These are phyloP conservation scores for Piromyces finnis DNA, from an alignment of 192 early-diverging fungal genomes.

Conservation along the genomic window DNA sequence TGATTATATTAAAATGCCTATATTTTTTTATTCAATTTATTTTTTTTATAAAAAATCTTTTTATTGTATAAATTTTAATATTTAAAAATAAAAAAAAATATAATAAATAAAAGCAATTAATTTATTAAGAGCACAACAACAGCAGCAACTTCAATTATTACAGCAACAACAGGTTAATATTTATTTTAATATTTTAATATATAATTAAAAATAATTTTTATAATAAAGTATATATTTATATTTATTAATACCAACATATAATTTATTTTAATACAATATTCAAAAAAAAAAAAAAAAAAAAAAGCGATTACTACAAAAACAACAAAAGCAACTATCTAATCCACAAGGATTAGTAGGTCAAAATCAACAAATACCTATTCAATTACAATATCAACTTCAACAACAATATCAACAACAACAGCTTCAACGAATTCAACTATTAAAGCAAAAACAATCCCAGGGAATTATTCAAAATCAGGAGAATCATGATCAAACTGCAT, in stretches of 20 bases:
- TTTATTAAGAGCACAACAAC: background rate
- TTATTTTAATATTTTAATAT: no score
- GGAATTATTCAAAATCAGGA: background rate
- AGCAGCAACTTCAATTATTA: background rate
- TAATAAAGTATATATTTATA: no score
- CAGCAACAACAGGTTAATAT: background rate
- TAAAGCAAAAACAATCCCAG: background rate
- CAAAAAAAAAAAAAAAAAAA: no score
- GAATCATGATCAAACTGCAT: background rate
- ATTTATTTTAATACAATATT: no score
- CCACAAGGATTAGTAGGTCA: background rate
- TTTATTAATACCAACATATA: no score
- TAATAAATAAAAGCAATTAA: background rate
- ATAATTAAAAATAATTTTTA: no score
- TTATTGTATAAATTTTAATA: no score
- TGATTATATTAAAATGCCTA: no score
- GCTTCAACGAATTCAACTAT: background rate
- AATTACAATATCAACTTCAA: background rate
- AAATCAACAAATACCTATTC: background rate
- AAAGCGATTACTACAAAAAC: background rate
- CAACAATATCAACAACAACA: background rate
- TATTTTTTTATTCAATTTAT: no score
- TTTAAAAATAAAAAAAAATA: no score
- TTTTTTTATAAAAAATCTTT: no score
- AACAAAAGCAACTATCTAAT: background rate